Evolutionary conservation across 768 basidiomycete species (phyloP).

Genomic region (Boletus patriciae): DNA sequence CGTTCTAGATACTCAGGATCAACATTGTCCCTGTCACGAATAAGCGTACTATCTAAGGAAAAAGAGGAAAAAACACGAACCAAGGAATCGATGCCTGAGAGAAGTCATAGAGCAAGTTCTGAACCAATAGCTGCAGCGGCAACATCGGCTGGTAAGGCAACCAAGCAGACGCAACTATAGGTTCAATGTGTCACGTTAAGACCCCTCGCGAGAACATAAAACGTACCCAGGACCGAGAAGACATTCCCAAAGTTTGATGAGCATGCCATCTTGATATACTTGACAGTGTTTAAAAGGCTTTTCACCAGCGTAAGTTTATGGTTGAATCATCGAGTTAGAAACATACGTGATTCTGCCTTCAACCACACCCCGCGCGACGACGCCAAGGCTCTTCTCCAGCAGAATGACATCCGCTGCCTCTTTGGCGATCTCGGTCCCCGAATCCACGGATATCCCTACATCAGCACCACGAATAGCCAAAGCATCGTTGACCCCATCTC

Average conservation of each 20-base stretch:
- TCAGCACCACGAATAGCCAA: constrained; percentile 34
- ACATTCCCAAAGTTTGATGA: constrained; percentile 39
- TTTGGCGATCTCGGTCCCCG: constrained; percentile 37
- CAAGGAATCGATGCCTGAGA: constrained; percentile 39
- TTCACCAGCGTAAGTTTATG: constrained; percentile 10
- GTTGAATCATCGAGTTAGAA: not conserved
- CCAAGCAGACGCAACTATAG: constrained; percentile 38
- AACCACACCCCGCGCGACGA: constrained; percentile 34
- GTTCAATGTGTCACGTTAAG: not conserved
- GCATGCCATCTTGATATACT: constrained; percentile 41
- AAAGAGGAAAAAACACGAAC: constrained; percentile 11
- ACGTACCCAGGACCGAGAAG: constrained; percentile 33
- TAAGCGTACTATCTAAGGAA: constrained; percentile 8
- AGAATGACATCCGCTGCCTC: constrained; percentile 40
- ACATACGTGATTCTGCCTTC: constrained; percentile 36
- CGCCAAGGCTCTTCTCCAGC: constrained; percentile 37
- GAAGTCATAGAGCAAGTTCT: constrained; percentile 38
- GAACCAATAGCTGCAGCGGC: constrained; percentile 33
- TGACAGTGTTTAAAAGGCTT: constrained; percentile 38
- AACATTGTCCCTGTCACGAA: constrained; percentile 34
- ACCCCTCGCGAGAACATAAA: not conserved
- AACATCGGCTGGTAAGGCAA: constrained; percentile 39
- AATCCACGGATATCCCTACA: constrained; percentile 36
- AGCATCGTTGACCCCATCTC: constrained; percentile 35
- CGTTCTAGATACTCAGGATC: constrained; percentile 36